Percentiles rank a stretch among this genome's conserved stretches.
Conservation (phyloP, 352 stramenopile species). For the Pythium biforme region DNA sequence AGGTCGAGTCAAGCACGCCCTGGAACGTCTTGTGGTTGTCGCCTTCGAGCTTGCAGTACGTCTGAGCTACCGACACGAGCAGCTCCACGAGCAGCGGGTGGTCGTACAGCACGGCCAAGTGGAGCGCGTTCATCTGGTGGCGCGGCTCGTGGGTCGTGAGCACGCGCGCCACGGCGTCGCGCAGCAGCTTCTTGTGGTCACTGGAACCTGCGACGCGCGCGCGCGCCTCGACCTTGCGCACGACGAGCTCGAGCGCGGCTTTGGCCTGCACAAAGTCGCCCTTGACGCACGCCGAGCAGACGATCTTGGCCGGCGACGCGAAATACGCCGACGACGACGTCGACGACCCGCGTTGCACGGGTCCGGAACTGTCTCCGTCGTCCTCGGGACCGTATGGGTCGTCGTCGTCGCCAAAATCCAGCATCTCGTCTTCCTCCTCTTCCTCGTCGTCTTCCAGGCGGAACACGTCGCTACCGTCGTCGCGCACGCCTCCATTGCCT, state of each 20-base stretch:
- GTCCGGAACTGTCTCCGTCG: constrained; percentile 3
- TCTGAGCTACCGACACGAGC: constrained; percentile 43
- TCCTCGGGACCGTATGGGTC: background rate
- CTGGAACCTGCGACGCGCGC: constrained; percentile 15
- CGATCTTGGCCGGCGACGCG: constrained; percentile 57
- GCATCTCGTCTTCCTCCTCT: constrained; percentile 1
- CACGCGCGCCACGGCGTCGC: constrained; percentile 39
- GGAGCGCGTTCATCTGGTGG: constrained; percentile 75
- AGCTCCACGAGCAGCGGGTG: constrained; percentile 62
- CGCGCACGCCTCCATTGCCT: too few species aligned
- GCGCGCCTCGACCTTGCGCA: constrained; percentile 31
- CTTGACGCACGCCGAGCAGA: constrained; percentile 72
- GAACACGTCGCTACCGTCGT: constrained; percentile 12
- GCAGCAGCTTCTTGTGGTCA: background rate
- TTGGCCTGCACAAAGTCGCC: constrained; percentile 73
- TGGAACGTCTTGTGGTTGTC: constrained; percentile 22
- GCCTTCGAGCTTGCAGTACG: constrained; percentile 34
- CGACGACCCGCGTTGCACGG: background rate
- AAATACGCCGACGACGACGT: constrained; percentile 23
- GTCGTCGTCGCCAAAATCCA: constrained; percentile 11
- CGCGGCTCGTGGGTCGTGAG: constrained; percentile 65
- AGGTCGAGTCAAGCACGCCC: constrained; percentile 49
- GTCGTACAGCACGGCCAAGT: constrained; percentile 76
- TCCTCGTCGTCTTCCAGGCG: constrained; percentile 30
- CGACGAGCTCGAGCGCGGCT: constrained; percentile 56